Conservation (phyloP, 192 early-diverging fungal species). For the Mortierella hygrophila region DNA sequence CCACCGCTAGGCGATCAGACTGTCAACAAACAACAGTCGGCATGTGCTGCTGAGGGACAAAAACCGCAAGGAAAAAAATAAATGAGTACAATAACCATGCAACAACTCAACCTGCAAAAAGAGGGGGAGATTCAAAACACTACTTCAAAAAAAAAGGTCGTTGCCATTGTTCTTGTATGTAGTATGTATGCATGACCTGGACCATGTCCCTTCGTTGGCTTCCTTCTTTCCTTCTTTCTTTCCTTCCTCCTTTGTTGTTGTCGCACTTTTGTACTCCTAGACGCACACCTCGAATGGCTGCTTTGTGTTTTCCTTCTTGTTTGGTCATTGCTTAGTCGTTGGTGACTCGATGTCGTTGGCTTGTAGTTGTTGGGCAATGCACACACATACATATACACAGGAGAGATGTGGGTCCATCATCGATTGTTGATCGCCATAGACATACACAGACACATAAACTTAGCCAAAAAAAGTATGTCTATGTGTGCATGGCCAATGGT, state of each 20-base stretch:
- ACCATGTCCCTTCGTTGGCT: background rate
- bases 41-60: background rate
- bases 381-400: background rate
- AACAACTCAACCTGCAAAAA: too few relatives aligned
- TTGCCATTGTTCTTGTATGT: background rate
- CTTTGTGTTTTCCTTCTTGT: background rate
- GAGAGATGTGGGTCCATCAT: background rate
- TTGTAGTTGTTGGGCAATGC: constrained; percentile 1
- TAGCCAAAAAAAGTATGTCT: background rate
- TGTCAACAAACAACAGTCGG: background rate
- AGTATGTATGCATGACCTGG: background rate
- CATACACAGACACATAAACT: background rate
- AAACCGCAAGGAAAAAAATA: background rate
- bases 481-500: background rate
- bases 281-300: background rate
- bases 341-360: background rate
- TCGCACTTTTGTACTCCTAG: background rate
- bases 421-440: background rate
- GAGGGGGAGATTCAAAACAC: background rate
- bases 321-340: background rate
- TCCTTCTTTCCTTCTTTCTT: background rate
- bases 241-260: background rate
- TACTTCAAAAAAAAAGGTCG: background rate
- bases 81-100: background rate
- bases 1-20: background rate